Evolutionary conservation across 2,329 filamentous ascomycete species (phyloP), one percentile per base, ranked within the genome.

Genomic region (Xylaria sp.): DNA sequence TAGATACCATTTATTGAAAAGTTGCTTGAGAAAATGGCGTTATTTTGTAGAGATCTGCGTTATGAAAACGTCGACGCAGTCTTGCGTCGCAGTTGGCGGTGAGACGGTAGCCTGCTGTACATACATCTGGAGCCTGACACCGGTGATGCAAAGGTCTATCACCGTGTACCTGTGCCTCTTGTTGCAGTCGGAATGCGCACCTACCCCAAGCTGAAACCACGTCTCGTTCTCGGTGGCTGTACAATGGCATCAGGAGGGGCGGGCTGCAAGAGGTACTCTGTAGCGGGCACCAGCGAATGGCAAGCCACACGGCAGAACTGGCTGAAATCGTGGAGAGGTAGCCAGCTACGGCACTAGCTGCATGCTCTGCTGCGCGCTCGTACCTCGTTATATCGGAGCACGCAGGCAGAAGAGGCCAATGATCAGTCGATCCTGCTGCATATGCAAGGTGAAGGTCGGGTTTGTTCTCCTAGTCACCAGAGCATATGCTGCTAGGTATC

Each of bases 121-220:
- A 9, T 40, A 48, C 46, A 48, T 17, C 31, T n/a, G 58, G 53
- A 38, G 33, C 57, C 61, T 31, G 23, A 28, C 33, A 17, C 46
- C 28, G 67, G 48, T 23, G 49, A 26, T 31, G 48, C 54, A 63
- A 13, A 65, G 23, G 31, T 56, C 53, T 17, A 15, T 11, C n/a
- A 44, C 15, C 31, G 17, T 48, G n/a, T 46, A 51, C 36, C 20
- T 36, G 46, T 62, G 58, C 23, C 20, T 59, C 36, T 59, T 4
- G 54, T 51, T 54, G 59, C 40, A 62, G 63, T 59, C 63, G 48
- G 56, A 7, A 51, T 61, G 42, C 40, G 56, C 59, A 59, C 54
- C 60, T 61, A 67, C 64, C 59, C 64, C 49, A 23, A 68, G 65
- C 68, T 70, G 68, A 70, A 70, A 68, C 68, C 51, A 33, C 36